Percentiles rank a stretch among this genome's conserved stretches.
Conservation (phyloP, 2,329 filamentous ascomycete species). For the Scleromitrula shiraiana region DNA sequence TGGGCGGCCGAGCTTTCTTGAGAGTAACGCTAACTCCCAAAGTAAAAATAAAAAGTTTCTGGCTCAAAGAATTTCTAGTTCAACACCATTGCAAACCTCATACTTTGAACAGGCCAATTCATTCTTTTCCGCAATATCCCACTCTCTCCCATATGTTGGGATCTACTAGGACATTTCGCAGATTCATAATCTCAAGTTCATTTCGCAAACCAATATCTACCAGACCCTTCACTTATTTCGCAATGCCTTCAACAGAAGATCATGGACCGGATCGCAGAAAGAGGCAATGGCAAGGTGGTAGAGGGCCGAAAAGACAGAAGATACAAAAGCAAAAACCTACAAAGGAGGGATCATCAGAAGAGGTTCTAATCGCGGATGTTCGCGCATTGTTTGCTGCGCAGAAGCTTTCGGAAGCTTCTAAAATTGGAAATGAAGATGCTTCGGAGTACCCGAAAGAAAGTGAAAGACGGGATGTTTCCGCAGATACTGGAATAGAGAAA, state of each 20-base stretch:
- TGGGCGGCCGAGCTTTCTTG: neutral
- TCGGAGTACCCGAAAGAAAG: conserved; percentile 26
- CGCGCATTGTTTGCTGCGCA: conserved; percentile 40
- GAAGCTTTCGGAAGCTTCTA: conserved; percentile 26
- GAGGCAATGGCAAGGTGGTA: conserved; percentile 25
- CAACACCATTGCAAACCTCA: neutral
- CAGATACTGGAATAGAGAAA: conserved; percentile 15
- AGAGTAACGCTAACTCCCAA: neutral
- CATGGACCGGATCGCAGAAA: conserved; percentile 20
- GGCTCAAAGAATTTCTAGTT: neutral
- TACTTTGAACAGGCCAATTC: neutral
- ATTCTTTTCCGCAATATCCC: neutral
- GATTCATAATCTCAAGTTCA: neutral
- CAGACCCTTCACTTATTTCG: conserved; percentile 9
- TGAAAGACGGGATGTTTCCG: conserved; percentile 18
- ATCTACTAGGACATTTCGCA: conserved; percentile 2
- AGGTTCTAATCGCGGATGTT: conserved; percentile 59
- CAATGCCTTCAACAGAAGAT: conserved; percentile 11
- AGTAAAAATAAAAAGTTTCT: neutral
- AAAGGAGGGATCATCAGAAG: conserved; percentile 55
- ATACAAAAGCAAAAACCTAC: conserved; percentile 46
- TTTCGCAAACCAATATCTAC: neutral
- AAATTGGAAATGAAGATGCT: conserved; percentile 12
- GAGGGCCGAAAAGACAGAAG: conserved; percentile 40
- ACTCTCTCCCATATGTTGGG: conserved; percentile 26